These are phyloP conservation scores for Bretziella fagacearum DNA, from an alignment of 2,329 filamentous ascomycete species.

Conservation along the genomic window DNA sequence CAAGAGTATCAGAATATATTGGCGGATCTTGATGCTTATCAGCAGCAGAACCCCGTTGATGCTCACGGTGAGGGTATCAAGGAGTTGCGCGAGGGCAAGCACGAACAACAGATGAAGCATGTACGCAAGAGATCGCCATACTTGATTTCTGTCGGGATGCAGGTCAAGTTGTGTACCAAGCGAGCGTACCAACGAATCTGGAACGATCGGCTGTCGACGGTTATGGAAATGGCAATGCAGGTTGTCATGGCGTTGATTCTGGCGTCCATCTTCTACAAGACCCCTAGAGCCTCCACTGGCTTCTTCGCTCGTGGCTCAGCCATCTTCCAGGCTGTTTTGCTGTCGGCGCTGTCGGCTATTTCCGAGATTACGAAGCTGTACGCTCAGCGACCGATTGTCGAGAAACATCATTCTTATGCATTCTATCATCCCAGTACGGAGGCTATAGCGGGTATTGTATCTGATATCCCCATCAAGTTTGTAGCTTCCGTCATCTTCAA, in stretches of 20 bases:
- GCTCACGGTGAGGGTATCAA: slow-evolving; percentile 24
- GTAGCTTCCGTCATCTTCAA: slow-evolving; percentile 33
- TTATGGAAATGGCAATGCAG: slow-evolving; percentile 30
- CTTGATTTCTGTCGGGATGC: slow-evolving; percentile 37
- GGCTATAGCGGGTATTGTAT: slow-evolving; percentile 35
- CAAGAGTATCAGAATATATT: slow-evolving; percentile 27
- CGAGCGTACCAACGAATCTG: slow-evolving; percentile 35
- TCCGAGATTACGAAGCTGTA: slow-evolving; percentile 34
- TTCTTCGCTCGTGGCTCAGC: slow-evolving; percentile 39
- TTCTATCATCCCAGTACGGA: slow-evolving; percentile 37
- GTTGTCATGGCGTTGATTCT: slow-evolving; percentile 42
- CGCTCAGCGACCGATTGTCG: slow-evolving; percentile 30
- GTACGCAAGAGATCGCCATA: slow-evolving; percentile 39
- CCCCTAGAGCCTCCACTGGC: slow-evolving; percentile 30
- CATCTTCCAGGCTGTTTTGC: slow-evolving; percentile 42
- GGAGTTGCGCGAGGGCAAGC: slow-evolving; percentile 31
- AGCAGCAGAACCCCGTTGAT: slow-evolving; percentile 28
- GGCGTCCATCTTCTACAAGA: slow-evolving; percentile 41
- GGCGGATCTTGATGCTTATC: slow-evolving; percentile 33
- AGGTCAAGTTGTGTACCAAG: slow-evolving; percentile 33
- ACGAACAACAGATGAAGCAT: slow-evolving; percentile 34
- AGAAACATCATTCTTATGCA: slow-evolving; percentile 32
- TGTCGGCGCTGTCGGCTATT: slow-evolving; percentile 42
- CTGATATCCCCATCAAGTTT: slow-evolving; percentile 43
- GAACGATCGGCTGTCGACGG: slow-evolving; percentile 33